Evolutionary conservation across 1,284 basidiomycete species (phyloP).

Genomic region (Sparassis latifolia): DNA sequence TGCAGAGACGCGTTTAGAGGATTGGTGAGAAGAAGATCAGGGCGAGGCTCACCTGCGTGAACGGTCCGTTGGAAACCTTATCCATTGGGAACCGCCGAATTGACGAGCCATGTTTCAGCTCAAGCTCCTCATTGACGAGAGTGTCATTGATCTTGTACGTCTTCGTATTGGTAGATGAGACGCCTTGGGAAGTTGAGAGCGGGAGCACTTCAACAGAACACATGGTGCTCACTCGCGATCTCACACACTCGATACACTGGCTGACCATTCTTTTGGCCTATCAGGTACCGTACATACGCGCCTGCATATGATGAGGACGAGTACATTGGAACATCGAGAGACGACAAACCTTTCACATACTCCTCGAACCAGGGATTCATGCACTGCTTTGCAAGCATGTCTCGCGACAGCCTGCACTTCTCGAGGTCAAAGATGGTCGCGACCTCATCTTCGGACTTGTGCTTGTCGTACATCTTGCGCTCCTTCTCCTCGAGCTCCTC

Average conservation of each 20-base stretch:
- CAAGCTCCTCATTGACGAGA: constrained; percentile 54
- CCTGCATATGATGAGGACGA: constrained; percentile 39
- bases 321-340: neutral
- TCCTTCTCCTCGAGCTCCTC: constrained; percentile 68
- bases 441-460: constrained; percentile 43
- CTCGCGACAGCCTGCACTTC: constrained; percentile 54
- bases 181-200: constrained; percentile 21
- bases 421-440: constrained; percentile 50
- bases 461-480: constrained; percentile 42
- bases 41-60: constrained; percentile 45
- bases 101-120: constrained; percentile 67
- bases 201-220: neutral
- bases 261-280: constrained; percentile 46
- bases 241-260: constrained; percentile 83
- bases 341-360: constrained; percentile 61
- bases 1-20: constrained; percentile 24
- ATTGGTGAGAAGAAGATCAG: neutral
- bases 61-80: constrained; percentile 70
- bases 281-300: constrained; percentile 75
- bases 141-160: constrained; percentile 73
- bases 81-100: constrained; percentile 63
- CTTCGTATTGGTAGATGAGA: constrained; percentile 47
- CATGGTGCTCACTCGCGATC: constrained; percentile 51
- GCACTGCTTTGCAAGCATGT: constrained; percentile 57
- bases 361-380: constrained; percentile 74